phyloP scores from a whole-genome alignment of 352 stramenopile genomes.

The Globisporangium yorkense region DNA sequence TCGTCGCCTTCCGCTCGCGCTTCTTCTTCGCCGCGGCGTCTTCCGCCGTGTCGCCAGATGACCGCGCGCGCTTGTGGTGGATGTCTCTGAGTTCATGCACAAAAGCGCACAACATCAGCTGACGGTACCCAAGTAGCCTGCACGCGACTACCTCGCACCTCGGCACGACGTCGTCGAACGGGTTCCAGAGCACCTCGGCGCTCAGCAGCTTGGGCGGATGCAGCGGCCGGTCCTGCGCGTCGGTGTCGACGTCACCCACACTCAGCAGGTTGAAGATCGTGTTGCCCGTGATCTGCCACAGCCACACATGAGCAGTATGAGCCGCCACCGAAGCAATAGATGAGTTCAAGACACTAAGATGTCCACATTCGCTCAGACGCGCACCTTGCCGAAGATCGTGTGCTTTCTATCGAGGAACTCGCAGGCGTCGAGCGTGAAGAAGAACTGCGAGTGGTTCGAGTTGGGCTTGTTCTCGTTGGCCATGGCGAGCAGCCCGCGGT shows the following conservation, averaged over 20 bases:
- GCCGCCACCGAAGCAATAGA: too few species aligned
- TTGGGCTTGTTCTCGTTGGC: constrained; percentile 85
- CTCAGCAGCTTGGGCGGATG: constrained; percentile 72
- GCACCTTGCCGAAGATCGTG: constrained; percentile 89
- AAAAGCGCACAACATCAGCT: neutral
- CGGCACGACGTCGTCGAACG: constrained; percentile 94
- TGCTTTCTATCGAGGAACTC: constrained; percentile 95
- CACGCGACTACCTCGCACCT: constrained; percentile 17
- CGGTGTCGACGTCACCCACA: constrained; percentile 84
- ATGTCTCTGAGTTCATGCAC: constrained; percentile 10
- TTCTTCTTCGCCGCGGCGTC: constrained; percentile 56
- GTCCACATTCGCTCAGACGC: too few species aligned
- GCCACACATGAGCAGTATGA: neutral
- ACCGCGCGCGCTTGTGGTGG: constrained; percentile 13
- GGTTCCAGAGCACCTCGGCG: constrained; percentile 92
- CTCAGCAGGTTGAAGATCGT: constrained; percentile 98
- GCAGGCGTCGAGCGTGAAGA: constrained; percentile 95
- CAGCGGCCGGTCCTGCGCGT: constrained; percentile 74
- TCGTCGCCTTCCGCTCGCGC: constrained; percentile 88
- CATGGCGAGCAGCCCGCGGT: constrained; percentile 94
- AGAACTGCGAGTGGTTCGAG: constrained; percentile 95
- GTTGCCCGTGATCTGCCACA: constrained; percentile 84
- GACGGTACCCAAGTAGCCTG: neutral
- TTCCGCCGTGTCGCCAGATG: constrained; percentile 14
- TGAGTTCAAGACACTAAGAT: too few species aligned